Base-by-base conservation (phyloP, 768 basidiomycete genomes). In the Psilocybe tampanensis region DNA sequence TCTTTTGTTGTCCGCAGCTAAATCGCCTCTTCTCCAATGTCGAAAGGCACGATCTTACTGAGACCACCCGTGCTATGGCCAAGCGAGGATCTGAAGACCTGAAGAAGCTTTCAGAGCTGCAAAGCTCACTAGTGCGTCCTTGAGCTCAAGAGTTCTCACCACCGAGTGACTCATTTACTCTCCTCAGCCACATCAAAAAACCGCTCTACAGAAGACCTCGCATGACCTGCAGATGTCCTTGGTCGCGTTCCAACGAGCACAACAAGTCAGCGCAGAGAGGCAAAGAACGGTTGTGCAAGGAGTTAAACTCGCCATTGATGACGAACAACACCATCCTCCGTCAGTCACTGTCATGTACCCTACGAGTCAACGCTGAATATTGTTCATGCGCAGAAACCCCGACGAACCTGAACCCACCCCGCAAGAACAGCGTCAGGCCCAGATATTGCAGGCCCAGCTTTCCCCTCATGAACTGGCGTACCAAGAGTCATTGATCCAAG, bases 21-120 rank as follows among this genome's bases (percentile, higher is more conserved):
- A 33, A 17, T 47, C 34, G 21, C 47, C 21, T 50, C n/a, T n/a
- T n/a, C n/a, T n/a, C n/a, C n/a, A 15, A 21, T 32, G 47, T 32
- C n/a, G 11, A 59, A 8, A 98, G 96, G 44, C 92, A 95, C 76
- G 93, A 98, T 73, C 78, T 99, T 59, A 95, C 93, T 0, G 97
- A 98, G 68, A 85, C 92, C 22, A 98, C 97, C 36, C 84, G 95
- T 36, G 91, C 89, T 3, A 94, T 99, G 89, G 89, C 94, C 19
- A 98, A 97, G 76, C 88, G 92, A 44, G 90, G 92, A 4, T 94
- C 94, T 0, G 92, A 93, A 47, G 95, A 98, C 67, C 72, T 98
- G 68, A 98, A 98, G 86, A 88, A 86, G 60, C 79, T 98, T 6
- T 88, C 92, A 7, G 75, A 81, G 5, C 76, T 91, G 53, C 91